A percentile compares a stretch with the other conserved stretches of the same genome.
Evolutionary conservation across 352 stramenopile species (phyloP).

Genomic region (Phytophthora ramorum): DNA sequence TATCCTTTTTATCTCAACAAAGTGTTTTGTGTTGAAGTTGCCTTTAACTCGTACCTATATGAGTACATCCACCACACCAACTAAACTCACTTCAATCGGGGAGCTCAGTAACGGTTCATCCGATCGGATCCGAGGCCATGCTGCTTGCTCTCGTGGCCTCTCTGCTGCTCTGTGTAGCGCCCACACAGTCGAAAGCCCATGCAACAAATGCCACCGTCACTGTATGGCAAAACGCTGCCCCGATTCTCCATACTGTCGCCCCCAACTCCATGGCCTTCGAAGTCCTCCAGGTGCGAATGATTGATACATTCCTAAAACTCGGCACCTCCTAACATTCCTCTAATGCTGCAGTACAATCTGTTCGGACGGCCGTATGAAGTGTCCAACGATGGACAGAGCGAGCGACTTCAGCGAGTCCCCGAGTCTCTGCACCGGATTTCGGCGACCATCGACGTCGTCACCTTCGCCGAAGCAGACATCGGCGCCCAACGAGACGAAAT

Average conservation of each 20-base stretch:
- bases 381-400: slow-evolving; percentile 71
- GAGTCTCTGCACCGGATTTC: slow-evolving; percentile 55
- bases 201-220: slow-evolving; percentile 6
- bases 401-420: slow-evolving; percentile 70
- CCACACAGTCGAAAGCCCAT: neutral
- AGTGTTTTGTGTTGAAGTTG: slow-evolving; percentile 1
- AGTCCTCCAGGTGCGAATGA: slow-evolving; percentile 56
- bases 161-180: slow-evolving; percentile 8
- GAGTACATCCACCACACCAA: neutral
- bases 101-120: slow-evolving; percentile 5
- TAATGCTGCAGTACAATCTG: slow-evolving; percentile 75
- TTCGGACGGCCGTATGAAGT: slow-evolving; percentile 78
- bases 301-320: neutral
- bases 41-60: slow-evolving; percentile 8
- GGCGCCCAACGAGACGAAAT: slow-evolving; percentile 60
- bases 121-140: slow-evolving; percentile 7
- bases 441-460: slow-evolving; percentile 71
- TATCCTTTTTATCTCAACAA: neutral
- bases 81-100: slow-evolving; percentile 2
- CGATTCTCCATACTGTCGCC: slow-evolving; percentile 7
- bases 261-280: slow-evolving; percentile 52
- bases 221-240: slow-evolving; percentile 3
- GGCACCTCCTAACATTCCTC: neutral
- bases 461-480: slow-evolving; percentile 77
- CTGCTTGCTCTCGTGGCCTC: neutral